Conservation (phyloP, 139 green algal species). For the Diplosphaera chodatii region DNA sequence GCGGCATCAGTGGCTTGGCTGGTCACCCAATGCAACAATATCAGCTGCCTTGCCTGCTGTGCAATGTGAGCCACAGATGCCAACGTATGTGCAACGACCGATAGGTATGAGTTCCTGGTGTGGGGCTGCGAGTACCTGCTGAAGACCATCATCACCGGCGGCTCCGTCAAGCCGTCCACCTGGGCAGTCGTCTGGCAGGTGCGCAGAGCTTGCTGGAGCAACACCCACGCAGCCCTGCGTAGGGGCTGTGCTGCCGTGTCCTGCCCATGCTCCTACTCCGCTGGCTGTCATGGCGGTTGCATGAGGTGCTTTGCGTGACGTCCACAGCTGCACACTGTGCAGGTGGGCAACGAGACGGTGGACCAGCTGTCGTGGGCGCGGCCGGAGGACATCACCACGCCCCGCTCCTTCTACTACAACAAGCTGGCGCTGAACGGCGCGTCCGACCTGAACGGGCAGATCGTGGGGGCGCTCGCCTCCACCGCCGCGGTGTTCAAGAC, state of each 20-base stretch:
- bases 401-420: constrained; percentile 16
- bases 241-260: no score
- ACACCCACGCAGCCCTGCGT: no score
- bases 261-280: no score
- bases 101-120: constrained; percentile 26
- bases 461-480: constrained; percentile 13
- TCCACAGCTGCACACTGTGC: background rate
- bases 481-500: constrained; percentile 19
- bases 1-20: no score
- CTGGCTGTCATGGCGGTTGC: no score
- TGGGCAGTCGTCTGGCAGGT: constrained; percentile 22
- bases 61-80: no score
- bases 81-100: no score
- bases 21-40: no score
- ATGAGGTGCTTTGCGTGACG: no score
- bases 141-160: constrained; percentile 20
- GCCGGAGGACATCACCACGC: constrained; percentile 1
- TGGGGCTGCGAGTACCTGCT: constrained; percentile 69
- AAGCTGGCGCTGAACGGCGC: constrained; percentile 3
- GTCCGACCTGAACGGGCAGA: constrained; percentile 20
- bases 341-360: constrained; percentile 22
- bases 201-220: no score
- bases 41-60: no score
- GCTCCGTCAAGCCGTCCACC: background rate
- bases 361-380: constrained; percentile 9